Evolutionary conservation across 2,329 filamentous ascomycete genomes (phyloP).

Genomic region (Fusarium sp.): DNA sequence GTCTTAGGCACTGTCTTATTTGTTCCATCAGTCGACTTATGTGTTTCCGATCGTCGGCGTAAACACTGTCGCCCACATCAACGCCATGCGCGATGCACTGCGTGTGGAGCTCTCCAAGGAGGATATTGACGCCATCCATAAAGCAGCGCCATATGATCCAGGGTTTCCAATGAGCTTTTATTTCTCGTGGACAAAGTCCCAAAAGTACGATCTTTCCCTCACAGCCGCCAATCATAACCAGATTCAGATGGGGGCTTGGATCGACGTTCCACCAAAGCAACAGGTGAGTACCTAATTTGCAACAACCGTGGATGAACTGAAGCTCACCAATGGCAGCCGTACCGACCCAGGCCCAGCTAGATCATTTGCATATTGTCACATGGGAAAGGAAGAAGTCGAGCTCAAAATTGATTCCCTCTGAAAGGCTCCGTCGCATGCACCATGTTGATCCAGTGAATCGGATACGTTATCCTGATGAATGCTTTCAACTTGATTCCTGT

Average conservation of each 20-base stretch:
- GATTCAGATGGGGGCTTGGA: slow-evolving; percentile 22
- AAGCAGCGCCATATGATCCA: slow-evolving; percentile 4
- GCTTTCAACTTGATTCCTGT: too few species aligned
- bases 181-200: not conserved
- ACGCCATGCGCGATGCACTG: slow-evolving; percentile 9
- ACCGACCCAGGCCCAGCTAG: not conserved
- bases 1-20: slow-evolving; percentile 17
- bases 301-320: not conserved
- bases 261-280: slow-evolving; percentile 23
- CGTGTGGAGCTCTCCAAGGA: slow-evolving; percentile 7
- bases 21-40: slow-evolving; percentile 22
- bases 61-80: slow-evolving; percentile 18
- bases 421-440: not conserved
- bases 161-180: slow-evolving; percentile 24
- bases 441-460: not conserved
- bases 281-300: not conserved
- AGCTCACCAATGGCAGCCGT: not conserved
- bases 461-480: not conserved
- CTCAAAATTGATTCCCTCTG: not conserved
- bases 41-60: slow-evolving; percentile 30
- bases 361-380: not conserved
- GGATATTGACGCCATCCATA: slow-evolving; percentile 10
- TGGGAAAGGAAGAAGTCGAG: not conserved
- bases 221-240: slow-evolving; percentile 11
- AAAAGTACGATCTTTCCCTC: slow-evolving; percentile 14